Evolutionary conservation across 139 green algal species (phyloP).

Genomic region (Tetratostichococcus sp.): DNA sequence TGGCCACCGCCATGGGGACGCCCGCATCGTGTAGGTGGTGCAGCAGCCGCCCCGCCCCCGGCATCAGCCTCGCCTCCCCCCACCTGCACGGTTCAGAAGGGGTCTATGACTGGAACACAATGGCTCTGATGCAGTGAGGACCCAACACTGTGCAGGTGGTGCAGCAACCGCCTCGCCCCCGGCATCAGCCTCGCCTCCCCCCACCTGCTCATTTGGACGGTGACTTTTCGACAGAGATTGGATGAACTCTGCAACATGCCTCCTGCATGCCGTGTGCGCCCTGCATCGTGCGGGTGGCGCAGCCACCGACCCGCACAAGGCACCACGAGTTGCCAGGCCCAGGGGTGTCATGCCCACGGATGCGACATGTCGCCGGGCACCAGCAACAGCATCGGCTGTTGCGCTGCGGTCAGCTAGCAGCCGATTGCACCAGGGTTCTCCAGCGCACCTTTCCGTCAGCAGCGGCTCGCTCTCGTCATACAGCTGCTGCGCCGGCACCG

Average conservation of each 20-base stretch:
- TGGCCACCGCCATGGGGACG: conserved; percentile 73
- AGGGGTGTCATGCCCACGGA: too few relatives aligned
- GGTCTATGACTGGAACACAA: too few relatives aligned
- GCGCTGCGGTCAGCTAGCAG: too few relatives aligned
- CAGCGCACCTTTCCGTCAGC: conserved; percentile 12
- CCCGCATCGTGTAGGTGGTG: conserved; percentile 49
- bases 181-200: neutral
- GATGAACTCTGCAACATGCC: too few relatives aligned
- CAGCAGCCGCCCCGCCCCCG: conserved; percentile 75
- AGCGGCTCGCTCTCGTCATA: conserved; percentile 51
- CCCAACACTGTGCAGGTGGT: neutral
- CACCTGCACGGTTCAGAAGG: conserved; percentile 2
- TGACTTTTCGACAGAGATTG: too few relatives aligned
- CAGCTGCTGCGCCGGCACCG: conserved; percentile 44
- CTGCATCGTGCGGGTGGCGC: too few relatives aligned
- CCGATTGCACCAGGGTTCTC: neutral
- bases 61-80: conserved; percentile 67
- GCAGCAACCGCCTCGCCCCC: neutral
- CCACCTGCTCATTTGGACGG: too few relatives aligned
- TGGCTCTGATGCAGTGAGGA: neutral
- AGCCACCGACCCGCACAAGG: too few relatives aligned
- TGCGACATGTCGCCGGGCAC: too few relatives aligned
- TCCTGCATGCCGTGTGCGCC: too few relatives aligned
- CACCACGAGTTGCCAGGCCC: too few relatives aligned
- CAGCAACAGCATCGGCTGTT: too few relatives aligned